A percentile compares a stretch with the other conserved stretches of the same genome.
Evolutionary conservation across 1,139 yeast genomes (phyloP).

Genomic region (Nakaseomyces glabratus): DNA sequence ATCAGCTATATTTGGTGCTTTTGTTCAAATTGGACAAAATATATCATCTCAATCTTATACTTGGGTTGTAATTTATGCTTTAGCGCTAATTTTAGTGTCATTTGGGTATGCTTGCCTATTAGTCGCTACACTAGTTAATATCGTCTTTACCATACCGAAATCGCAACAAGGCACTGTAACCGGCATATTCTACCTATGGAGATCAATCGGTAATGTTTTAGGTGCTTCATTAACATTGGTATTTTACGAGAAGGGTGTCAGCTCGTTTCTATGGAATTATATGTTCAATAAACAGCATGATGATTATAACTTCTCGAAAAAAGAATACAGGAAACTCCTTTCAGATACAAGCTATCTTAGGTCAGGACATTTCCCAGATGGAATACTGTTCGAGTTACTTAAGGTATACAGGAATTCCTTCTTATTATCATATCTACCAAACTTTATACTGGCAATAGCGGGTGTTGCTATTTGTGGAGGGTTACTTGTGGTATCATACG

Average conservation of each 20-base stretch:
- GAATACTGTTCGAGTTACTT: conserved; percentile 18
- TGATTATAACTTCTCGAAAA: conserved; percentile 15
- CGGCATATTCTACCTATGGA: conserved; percentile 38
- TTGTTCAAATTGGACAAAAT: conserved; percentile 10
- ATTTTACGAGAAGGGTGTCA: conserved; percentile 31
- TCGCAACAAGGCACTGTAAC: conserved; percentile 31
- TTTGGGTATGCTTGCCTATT: conserved; percentile 28
- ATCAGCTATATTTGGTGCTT: conserved; percentile 3
- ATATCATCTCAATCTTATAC: conserved; percentile 11
- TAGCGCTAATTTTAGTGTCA: conserved; percentile 18
- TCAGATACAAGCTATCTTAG: conserved; percentile 33
- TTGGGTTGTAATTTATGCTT: conserved; percentile 25
- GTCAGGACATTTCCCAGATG: conserved; percentile 26
- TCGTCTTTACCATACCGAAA: conserved; percentile 29
- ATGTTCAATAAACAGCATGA: conserved; percentile 23
- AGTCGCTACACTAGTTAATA: conserved; percentile 30
- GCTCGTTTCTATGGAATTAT: conserved; percentile 27
- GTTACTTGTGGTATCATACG: conserved; percentile 3
- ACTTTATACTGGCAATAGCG: conserved; percentile 15
- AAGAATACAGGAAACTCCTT: conserved; percentile 25
- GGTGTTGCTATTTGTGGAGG: conserved; percentile 14
- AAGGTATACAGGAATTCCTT: conserved; percentile 25
- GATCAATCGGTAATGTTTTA: conserved; percentile 40
- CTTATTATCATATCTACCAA: conserved; percentile 26
- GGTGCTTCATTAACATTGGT: conserved; percentile 40